Percentiles rank a stretch among this genome's conserved stretches.
Conservation (phyloP, 2,329 filamentous ascomycete species). For the Colletotrichum graminicola region DNA sequence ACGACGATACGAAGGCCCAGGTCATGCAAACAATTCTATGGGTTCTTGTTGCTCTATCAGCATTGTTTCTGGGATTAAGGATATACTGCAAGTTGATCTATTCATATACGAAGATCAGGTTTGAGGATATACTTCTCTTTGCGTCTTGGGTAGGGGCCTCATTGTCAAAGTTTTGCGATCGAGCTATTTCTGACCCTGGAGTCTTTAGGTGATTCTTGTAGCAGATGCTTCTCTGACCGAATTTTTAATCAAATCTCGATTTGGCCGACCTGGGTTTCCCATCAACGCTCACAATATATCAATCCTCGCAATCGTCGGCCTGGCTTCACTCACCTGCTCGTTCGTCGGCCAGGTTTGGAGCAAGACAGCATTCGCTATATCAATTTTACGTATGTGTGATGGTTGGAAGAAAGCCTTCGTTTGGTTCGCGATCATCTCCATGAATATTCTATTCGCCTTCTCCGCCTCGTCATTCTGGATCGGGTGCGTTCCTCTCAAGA, state of each 20-base stretch:
- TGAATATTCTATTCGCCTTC: slow-evolving; percentile 46
- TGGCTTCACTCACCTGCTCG: slow-evolving; percentile 47
- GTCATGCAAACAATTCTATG: slow-evolving; percentile 39
- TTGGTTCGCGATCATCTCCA: slow-evolving; percentile 50
- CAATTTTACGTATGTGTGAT: slow-evolving; percentile 49
- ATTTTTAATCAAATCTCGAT: slow-evolving; percentile 40
- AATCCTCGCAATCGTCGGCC: slow-evolving; percentile 35
- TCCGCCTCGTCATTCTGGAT: slow-evolving; percentile 45
- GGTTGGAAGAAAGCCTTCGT: slow-evolving; percentile 47
- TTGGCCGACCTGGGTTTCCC: slow-evolving; percentile 31
- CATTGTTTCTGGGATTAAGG: slow-evolving; percentile 44
- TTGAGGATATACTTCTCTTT: slow-evolving; percentile 47
- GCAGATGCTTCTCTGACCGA: slow-evolving; percentile 33
- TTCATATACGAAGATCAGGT: slow-evolving; percentile 45
- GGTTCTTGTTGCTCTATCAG: slow-evolving; percentile 43
- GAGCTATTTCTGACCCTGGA: background rate
- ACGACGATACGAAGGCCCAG: slow-evolving; percentile 21
- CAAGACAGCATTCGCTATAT: slow-evolving; percentile 56
- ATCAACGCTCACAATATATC: slow-evolving; percentile 21
- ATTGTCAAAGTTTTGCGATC: too few species aligned
- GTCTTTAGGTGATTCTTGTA: slow-evolving; percentile 15
- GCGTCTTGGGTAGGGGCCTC: slow-evolving; percentile 44
- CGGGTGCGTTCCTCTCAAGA: slow-evolving; percentile 43
- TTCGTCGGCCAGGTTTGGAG: slow-evolving; percentile 52
- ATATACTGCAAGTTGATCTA: slow-evolving; percentile 46